Base-by-base conservation (phyloP, 805 yeast genomes). In the Yamadazyma akitaensis region DNA sequence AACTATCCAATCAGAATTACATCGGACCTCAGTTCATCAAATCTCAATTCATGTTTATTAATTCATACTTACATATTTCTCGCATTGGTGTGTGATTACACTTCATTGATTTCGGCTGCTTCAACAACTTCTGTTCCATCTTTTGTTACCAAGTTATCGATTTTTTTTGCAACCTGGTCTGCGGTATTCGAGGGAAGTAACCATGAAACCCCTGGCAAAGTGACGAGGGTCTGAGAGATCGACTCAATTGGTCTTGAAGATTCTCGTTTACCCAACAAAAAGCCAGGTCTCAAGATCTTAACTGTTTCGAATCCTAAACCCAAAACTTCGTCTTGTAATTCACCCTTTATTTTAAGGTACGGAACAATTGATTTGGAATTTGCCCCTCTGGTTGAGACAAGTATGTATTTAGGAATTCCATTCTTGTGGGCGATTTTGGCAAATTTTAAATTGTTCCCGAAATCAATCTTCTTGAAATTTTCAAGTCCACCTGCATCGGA, bases 221-320 rank as follows among this genome's bases (percentile, higher is more conserved):
- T 17, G 5, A 19, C 9, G 24, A 28, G 35, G 16, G 8, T 17
- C 4, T 14, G 13, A 10, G 12, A 5, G 7, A 43, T 9, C 9
- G 24, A 16, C 36, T 40, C 48, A 11, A 31, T 1, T 11, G 24
- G 11, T 17, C 45, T 19, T 4, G 19, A 1, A 13, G 12, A 25
- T 13, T 67, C 72, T 56, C 96, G 71, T 25, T 77, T 76, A 4
- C 96, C 96, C 5, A 87, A 55, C 32, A 89, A 67, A 0, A 72
- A 62, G 12, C 96, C 96, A 0, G 97, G 97, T 57, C 88, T 76
- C 46, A 90, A 63, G 50, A 90, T 84, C 43, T 88, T 77, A 1
- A 90, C 81, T 44, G 80, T 72, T n/a, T 82, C 83, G 63, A 88
- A 90, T 24, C 72, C 76, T 47, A 89, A 69, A 0, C 69, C 81